Evolutionary conservation across 176 grass and related monocot species (phyloP), one percentile per base, ranked within the genome.

Genomic region (Themeda triandra): DNA sequence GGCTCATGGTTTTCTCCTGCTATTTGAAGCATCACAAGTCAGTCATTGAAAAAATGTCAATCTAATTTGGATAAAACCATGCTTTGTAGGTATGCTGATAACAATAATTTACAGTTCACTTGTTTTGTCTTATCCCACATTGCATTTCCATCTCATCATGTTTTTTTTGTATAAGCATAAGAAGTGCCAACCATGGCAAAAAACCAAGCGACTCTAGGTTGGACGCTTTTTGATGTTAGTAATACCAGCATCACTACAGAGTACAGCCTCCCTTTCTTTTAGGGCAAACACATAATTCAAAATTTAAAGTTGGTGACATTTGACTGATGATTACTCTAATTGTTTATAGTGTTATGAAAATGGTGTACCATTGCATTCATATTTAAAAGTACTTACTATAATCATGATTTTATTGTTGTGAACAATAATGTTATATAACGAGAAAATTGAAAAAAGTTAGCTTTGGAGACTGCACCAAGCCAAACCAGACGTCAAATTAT

Each of bases 1-100:
- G 59, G 71, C n/a, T 66, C 46, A 5, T 48, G 46, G 42, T 82
- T 83, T 87, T 80, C 42, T 88, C 81, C 92, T 93, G 66, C 46
- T 8, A 79, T 72, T 82, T 29, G 27, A 48, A 66, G 65, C 58
- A 70, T 63, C 18, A 53, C 25, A 51, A 53, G 40, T 70, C 19
- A 59, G 2, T 23, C 10, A 51, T 67, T 32, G 27, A 56, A 67
- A 76, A 15, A n/a, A 78, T 70, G 24, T 0, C 25, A 76, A 78
- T 78, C 36, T 77, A 14, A 60, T 77, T 71, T 0, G 19, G 15
- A 19, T 4, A 71, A 37, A 54, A 39, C 54, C n/a, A n/a, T 35
- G 51, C 29, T 27, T 49, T 62, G 51, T 17, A 58, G 66, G 39
- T 12, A 72, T 30, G 5, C 42, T 17, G 14, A 39, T 29, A 71